Conservation (phyloP, 257 asterid genomes). For the Solanum piurae region DNA sequence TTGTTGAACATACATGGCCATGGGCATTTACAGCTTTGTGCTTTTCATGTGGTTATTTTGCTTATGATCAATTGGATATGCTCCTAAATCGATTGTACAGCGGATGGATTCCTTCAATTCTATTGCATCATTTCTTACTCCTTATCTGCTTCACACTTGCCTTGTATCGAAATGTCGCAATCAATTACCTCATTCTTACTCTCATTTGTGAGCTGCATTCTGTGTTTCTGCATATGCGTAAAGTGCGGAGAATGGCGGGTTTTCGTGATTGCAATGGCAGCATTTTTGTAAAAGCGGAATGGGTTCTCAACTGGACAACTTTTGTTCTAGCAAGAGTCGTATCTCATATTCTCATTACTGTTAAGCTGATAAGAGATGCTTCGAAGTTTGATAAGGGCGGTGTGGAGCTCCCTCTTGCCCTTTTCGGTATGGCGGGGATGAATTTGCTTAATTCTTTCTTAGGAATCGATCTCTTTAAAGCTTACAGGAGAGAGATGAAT, state of each 20-base stretch:
- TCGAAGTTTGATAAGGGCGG: conserved; percentile 63
- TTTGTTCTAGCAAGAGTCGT: conserved; percentile 48
- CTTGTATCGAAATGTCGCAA: conserved; percentile 61
- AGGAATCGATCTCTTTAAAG: conserved; percentile 65
- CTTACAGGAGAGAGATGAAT: conserved; percentile 42
- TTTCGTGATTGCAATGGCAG: conserved; percentile 39
- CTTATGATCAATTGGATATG: conserved; percentile 65
- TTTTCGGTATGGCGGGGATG: conserved; percentile 89
- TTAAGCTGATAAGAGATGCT: conserved; percentile 66
- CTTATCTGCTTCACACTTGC: conserved; percentile 90
- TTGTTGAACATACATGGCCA: conserved; percentile 66
- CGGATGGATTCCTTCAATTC: conserved; percentile 69
- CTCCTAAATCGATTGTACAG: conserved; percentile 51
- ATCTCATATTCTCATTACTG: conserved; percentile 61
- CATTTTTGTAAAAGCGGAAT: conserved; percentile 59
- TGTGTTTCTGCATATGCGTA: conserved; percentile 51
- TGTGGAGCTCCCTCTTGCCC: conserved; percentile 78
- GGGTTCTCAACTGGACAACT: conserved; percentile 65
- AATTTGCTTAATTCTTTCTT: conserved; percentile 55
- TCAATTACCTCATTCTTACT: conserved; percentile 91
- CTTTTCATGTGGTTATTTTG: conserved; percentile 84
- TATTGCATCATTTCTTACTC: conserved; percentile 75
- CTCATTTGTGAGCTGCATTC: conserved; percentile 91
- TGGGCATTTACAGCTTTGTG: conserved; percentile 69
- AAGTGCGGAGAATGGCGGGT: conserved; percentile 73